These are phyloP conservation scores for Dipteronia sinensis DNA, from an alignment of 345 rosid genomes.

Conservation along the genomic window DNA sequence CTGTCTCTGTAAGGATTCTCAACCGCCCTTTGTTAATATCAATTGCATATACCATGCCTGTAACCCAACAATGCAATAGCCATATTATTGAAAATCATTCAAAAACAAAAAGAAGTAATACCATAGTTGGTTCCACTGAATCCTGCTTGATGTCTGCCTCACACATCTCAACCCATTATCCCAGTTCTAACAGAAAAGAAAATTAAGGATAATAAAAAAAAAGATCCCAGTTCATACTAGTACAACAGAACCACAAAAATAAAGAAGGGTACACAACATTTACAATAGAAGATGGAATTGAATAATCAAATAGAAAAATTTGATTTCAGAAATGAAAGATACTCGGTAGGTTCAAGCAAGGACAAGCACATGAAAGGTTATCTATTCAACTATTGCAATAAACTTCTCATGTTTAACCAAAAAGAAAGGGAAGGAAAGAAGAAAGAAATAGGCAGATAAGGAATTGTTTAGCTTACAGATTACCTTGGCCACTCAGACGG, in stretches of 20 bases:
- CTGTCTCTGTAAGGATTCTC: conserved; percentile 85
- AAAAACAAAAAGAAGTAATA: neutral
- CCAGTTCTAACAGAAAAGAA: neutral
- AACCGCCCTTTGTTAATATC: conserved; percentile 88
- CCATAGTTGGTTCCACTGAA: neutral
- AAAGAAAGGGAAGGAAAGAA: conserved; percentile 5
- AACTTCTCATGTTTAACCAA: conserved; percentile 8
- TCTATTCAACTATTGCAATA: neutral
- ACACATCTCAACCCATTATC: neutral
- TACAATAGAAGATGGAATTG: neutral
- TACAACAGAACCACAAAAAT: neutral
- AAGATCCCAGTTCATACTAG: neutral
- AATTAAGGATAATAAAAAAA: too few relatives aligned
- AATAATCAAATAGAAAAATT: neutral
- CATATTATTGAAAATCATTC: conserved; percentile 12
- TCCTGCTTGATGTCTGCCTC: neutral
- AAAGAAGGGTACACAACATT: neutral
- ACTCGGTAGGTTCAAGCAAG: neutral
- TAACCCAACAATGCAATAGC: conserved; percentile 22
- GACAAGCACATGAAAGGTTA: neutral
- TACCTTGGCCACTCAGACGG: conserved; percentile 71
- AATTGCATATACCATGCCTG: conserved; percentile 79
- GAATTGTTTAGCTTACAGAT: neutral
- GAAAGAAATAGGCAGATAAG: conserved; percentile 7
- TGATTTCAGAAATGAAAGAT: neutral